A percentile compares a stretch with the other conserved stretches of the same genome.
Evolutionary conservation across 1,284 basidiomycete genomes (phyloP).

Genomic region (Apiotrichum montevideense): DNA sequence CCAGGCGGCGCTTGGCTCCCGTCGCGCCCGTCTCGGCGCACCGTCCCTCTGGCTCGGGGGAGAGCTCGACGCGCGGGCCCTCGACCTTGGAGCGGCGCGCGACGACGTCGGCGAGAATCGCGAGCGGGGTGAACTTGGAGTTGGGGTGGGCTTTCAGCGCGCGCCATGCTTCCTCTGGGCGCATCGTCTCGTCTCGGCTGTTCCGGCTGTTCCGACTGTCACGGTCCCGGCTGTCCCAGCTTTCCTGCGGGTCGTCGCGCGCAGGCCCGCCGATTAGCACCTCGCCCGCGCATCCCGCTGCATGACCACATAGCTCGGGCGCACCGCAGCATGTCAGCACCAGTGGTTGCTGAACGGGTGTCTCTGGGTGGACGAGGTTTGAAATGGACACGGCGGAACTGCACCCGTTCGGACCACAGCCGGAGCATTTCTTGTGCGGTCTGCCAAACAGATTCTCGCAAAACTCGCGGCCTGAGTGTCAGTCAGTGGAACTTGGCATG

Average conservation of each 20-base stretch:
- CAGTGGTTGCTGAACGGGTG: slow-evolving; percentile 18
- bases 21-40: slow-evolving; percentile 26
- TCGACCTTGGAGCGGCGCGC: slow-evolving; percentile 70
- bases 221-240: not conserved
- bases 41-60: slow-evolving; percentile 51
- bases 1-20: slow-evolving; percentile 53
- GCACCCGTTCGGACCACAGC: slow-evolving; percentile 8
- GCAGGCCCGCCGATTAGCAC: slow-evolving; percentile 16
- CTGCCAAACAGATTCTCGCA: slow-evolving; percentile 61
- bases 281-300: slow-evolving; percentile 23
- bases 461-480: slow-evolving; percentile 54
- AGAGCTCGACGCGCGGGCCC: slow-evolving; percentile 63
- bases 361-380: slow-evolving; percentile 4
- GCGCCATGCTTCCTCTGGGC: slow-evolving; percentile 77
- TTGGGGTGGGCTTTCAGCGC: slow-evolving; percentile 83
- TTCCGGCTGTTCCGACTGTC: not conserved
- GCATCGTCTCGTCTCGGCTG: slow-evolving; percentile 54
- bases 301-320: slow-evolving; percentile 34
- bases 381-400: slow-evolving; percentile 2
- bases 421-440: slow-evolving; percentile 7
- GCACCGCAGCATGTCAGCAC: slow-evolving; percentile 40
- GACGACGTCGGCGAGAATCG: slow-evolving; percentile 78
- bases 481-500: not conserved
- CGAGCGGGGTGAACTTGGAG: slow-evolving; percentile 70
- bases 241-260: not conserved